Base-by-base conservation (phyloP, 768 basidiomycete genomes). In the Pluteus cervinus region DNA sequence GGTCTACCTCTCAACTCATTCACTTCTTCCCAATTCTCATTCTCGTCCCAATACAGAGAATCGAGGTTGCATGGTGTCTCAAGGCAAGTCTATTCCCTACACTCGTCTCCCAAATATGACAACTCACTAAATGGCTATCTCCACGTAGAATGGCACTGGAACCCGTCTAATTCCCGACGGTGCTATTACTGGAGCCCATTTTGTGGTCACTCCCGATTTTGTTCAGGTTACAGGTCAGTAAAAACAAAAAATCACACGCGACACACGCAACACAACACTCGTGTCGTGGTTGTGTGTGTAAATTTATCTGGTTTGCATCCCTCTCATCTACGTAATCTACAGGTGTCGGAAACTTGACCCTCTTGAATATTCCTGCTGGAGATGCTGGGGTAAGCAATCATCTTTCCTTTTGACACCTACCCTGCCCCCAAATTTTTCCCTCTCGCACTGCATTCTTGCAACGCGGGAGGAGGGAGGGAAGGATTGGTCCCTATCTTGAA, bases 201-300 rank as follows among this genome's bases (percentile, higher is more conserved):
- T 85, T 53, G 68, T 86, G 4, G 66, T 75, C 44, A 85, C 86
- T 0, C 78, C 82, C n/a, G 79, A 81, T 54, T 87, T 77, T 54
- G 66, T 86, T 23, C 84, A 83, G 50, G 60, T 86, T 37, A 79
- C 76, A 25, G 87, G 81, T 65, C 28, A 30, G 53, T 49, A 39
- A 41, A 22, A 46, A 47, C 4, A 24, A 14, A 22, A 15, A n/a
- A n/a, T n/a, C n/a, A n/a, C n/a, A n/a, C n/a, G n/a, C n/a, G n/a
- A n/a, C n/a, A n/a, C n/a, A n/a, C n/a, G n/a, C n/a, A n/a, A n/a
- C n/a, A n/a, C n/a, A n/a, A n/a, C n/a, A n/a, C n/a, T n/a, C n/a
- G n/a, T n/a, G n/a, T n/a, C n/a, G n/a, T n/a, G n/a, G n/a, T n/a
- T n/a, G n/a, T n/a, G n/a, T n/a, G n/a, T n/a, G n/a, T n/a, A n/a